Percentiles rank a stretch among this genome's conserved stretches.
These are phyloP conservation scores for Sugiyamaella valdiviana DNA, from an alignment of 805 yeast genomes.

Conservation along the genomic window DNA sequence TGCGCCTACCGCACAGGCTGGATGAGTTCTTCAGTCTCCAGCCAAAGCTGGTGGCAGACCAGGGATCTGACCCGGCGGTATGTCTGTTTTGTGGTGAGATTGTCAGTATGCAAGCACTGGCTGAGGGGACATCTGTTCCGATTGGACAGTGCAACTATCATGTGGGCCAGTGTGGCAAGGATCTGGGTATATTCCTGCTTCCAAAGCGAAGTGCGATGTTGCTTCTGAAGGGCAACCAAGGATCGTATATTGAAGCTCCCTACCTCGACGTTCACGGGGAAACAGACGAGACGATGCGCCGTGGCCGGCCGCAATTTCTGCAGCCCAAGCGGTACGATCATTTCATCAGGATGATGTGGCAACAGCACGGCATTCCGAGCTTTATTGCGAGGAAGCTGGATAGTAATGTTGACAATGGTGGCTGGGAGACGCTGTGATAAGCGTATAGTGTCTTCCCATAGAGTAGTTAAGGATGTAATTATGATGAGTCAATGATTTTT, in stretches of 20 bases:
- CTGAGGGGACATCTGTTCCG: slow-evolving; percentile 41
- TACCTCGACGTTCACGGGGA: slow-evolving; percentile 85
- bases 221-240: slow-evolving; percentile 64
- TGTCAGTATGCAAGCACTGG: slow-evolving; percentile 56
- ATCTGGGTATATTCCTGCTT: slow-evolving; percentile 63
- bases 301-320: slow-evolving; percentile 65
- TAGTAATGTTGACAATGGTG: slow-evolving; percentile 77
- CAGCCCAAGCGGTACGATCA: slow-evolving; percentile 57
- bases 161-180: slow-evolving; percentile 47
- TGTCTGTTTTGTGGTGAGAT: slow-evolving; percentile 77
- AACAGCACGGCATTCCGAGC: slow-evolving; percentile 72
- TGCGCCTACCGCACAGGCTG: slow-evolving; percentile 58
- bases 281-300: slow-evolving; percentile 59
- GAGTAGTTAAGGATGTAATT: too few relatives aligned
- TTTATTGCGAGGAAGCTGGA: slow-evolving; percentile 75
- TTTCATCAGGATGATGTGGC: slow-evolving; percentile 62
- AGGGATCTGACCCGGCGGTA: slow-evolving; percentile 65
- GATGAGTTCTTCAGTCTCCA: slow-evolving; percentile 56
- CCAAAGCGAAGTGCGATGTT: slow-evolving; percentile 64
- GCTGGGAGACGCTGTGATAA: slow-evolving; percentile 78
- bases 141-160: slow-evolving; percentile 81
- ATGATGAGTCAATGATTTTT: too few relatives aligned
- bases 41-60: slow-evolving; percentile 1
- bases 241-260: slow-evolving; percentile 80
- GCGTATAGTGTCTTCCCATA: too few relatives aligned